phyloP scores from a whole-genome alignment of 768 basidiomycete species.

The Pleurotus eryngii region DNA sequence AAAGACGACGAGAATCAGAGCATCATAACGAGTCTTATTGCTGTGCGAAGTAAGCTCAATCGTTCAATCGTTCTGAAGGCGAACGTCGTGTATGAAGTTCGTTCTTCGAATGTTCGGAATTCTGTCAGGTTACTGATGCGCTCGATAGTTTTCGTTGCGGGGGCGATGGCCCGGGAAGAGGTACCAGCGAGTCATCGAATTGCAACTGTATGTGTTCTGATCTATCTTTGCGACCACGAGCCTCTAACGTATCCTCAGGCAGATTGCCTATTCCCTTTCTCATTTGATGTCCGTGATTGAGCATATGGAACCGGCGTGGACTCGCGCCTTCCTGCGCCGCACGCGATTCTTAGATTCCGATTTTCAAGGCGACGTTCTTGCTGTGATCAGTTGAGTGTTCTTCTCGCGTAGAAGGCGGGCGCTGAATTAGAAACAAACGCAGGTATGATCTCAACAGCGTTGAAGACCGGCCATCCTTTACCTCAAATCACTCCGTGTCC shows the following conservation, averaged over 20 bases:
- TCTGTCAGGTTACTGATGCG: not conserved
- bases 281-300: slow-evolving; percentile 72
- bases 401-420: not conserved
- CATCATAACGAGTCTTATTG: slow-evolving; percentile 65
- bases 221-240: not conserved
- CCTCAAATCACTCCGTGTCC: slow-evolving; percentile 88
- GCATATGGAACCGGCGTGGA: slow-evolving; percentile 75
- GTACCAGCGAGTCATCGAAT: slow-evolving; percentile 64
- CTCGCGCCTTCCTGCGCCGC: slow-evolving; percentile 68
- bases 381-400: slow-evolving; percentile 65
- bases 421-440: not conserved
- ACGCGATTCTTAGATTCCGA: slow-evolving; percentile 74
- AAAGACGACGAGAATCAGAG: slow-evolving; percentile 45
- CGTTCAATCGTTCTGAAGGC: slow-evolving; percentile 51
- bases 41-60: slow-evolving; percentile 70
- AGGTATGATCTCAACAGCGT: slow-evolving; percentile 76
- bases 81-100: slow-evolving; percentile 68
- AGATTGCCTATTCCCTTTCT: slow-evolving; percentile 65
- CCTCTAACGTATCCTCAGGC: slow-evolving; percentile 34
- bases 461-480: slow-evolving; percentile 70
- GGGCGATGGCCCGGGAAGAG: slow-evolving; percentile 81
- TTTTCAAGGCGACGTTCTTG: slow-evolving; percentile 83
- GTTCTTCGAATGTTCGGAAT: slow-evolving; percentile 7
- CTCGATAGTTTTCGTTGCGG: slow-evolving; percentile 61
- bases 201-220: slow-evolving; percentile 53